Evolutionary conservation across 352 stramenopile species (phyloP), one percentile per base, ranked within the genome.

Genomic region (Globisporangium parvum): DNA sequence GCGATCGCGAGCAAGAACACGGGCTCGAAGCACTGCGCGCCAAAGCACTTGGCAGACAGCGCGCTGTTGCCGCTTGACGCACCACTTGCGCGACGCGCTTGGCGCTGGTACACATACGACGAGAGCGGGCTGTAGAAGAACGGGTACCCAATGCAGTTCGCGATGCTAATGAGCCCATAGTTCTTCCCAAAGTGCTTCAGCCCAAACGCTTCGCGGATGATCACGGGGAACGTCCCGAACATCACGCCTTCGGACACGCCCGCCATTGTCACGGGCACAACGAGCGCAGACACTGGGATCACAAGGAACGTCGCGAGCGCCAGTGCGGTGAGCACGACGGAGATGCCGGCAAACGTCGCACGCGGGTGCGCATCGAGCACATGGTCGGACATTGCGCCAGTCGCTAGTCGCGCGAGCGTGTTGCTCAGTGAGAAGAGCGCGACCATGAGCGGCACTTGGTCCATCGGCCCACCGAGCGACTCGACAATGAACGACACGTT

Each of bases 401-500:
- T 88, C 4, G 55, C 62, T 10, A 92, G 65, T 0, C 81, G 80
- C 35, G 74, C 70, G 31, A 78, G n/a, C 5, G 75, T 87, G 62
- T 94, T 94, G 51, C 73, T 70, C 15, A 92, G 66, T 10, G 84
- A 91, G 51, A 94, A 94, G 15, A 84, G 56, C 23, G 73, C 75
- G 39, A 94, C 81, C 79, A 92, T 88, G 40, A 77, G 45, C 0
- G 84, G 80, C 44, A 94, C 73, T 54, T 90, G 80, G 1, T 82
- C 66, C 49, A 77, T 62, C 1, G 69, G 65, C 0, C 80, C 81
- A 17, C 68, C 66, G 17, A 87, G 65, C 14, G 81, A 90, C 59
- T 94, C 81, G 37, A 92, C 75, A 49, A 94, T 87, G 61, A 94
- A 94, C 6, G 81, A 75, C 5, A 94, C 73, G 57, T 94, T 94